phyloP scores from a whole-genome alignment of 2,329 filamentous ascomycete species.

The Botrytis deweyae region DNA sequence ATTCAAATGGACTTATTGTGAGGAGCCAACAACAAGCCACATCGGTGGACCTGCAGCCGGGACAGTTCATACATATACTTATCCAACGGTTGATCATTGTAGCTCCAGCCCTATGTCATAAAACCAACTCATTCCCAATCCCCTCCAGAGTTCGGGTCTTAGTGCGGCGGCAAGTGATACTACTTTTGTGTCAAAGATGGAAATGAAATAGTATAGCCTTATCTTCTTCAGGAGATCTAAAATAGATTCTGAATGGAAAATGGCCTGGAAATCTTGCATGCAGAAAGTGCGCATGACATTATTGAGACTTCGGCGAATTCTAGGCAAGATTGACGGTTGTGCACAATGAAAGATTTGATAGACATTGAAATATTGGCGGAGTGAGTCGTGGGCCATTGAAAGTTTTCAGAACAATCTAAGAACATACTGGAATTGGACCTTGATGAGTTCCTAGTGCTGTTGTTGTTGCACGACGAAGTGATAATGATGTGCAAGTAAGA shows the following conservation, averaged over 20 bases:
- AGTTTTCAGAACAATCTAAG: background rate
- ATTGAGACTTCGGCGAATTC: background rate
- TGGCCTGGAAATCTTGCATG: background rate
- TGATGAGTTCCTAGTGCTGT: background rate
- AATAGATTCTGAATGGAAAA: background rate
- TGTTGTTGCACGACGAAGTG: constrained; percentile 3
- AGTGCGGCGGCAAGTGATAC: constrained; percentile 7
- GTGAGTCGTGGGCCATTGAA: background rate
- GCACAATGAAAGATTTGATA: constrained; percentile 11
- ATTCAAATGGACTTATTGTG: background rate
- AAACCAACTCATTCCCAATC: constrained; percentile 1
- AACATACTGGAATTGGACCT: background rate
- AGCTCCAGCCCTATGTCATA: constrained; percentile 18
- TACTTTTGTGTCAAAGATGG: background rate
- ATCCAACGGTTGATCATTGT: background rate
- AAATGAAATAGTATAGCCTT: background rate
- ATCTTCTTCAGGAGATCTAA: background rate
- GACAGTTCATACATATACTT: constrained; percentile 11
- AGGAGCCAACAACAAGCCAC: constrained; percentile 2
- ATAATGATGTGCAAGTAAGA: constrained; percentile 13
- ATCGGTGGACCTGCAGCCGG: constrained; percentile 1
- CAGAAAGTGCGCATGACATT: constrained; percentile 6
- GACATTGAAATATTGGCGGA: constrained; percentile 14
- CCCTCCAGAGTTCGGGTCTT: background rate
- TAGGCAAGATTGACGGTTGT: constrained; percentile 11